phyloP scores from a whole-genome alignment of 148 eudicot genomes.

The Diospyros lotus region DNA sequence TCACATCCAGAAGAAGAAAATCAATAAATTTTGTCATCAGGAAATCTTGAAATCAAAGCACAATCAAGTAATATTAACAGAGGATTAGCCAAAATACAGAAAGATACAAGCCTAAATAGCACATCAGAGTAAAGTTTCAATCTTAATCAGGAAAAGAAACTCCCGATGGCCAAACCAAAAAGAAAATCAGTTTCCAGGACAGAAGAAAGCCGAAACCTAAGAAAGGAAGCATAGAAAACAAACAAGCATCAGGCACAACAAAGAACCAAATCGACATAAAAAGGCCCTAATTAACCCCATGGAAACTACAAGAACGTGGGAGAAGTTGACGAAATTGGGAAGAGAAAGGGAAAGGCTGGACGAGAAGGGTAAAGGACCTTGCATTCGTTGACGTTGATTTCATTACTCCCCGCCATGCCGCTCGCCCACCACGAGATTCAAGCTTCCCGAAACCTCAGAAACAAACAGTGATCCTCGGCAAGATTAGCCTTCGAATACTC shows the following conservation, averaged over 20 bases:
- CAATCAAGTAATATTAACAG: conserved; percentile 5
- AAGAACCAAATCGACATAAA: background rate
- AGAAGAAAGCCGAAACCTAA: conserved; percentile 19
- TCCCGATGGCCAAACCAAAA: background rate
- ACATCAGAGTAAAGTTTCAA: conserved; percentile 9
- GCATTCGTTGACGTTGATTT: conserved; percentile 41
- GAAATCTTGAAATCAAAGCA: background rate
- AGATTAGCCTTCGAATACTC: conserved; percentile 5
- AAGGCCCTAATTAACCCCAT: background rate
- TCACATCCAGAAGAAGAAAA: too few species aligned
- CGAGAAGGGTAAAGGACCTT: conserved; percentile 27
- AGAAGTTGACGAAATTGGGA: background rate
- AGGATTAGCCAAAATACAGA: background rate
- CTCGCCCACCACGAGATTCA: background rate
- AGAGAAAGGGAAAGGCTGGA: background rate
- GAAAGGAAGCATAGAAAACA: conserved; percentile 2
- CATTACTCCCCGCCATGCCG: conserved; percentile 51
- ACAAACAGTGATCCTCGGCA: conserved; percentile 6
- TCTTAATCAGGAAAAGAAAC: background rate
- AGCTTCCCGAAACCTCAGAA: background rate
- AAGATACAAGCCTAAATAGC: background rate
- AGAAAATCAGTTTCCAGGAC: conserved; percentile 15
- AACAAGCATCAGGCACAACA: conserved; percentile 2
- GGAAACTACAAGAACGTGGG: background rate
- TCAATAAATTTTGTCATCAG: too few species aligned